Base-by-base conservation (phyloP, 495 filamentous ascomycete genomes). In the Corynascus novoguineensis region DNA sequence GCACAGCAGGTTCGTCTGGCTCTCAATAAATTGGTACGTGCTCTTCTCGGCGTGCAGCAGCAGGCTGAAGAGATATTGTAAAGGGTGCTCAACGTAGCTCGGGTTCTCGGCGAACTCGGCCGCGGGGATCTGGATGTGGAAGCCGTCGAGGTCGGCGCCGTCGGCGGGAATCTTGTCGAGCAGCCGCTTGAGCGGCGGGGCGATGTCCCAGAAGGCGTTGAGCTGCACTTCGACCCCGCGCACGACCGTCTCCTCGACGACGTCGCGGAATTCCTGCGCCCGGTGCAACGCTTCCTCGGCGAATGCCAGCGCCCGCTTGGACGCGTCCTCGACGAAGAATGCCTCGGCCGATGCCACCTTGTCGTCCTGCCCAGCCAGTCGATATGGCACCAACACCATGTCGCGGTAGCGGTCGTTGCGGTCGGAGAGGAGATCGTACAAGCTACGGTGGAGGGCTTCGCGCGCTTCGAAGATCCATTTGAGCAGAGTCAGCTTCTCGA, bases 391-490 rank as follows among this genome's bases (percentile, higher is more conserved):
- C 0, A 92, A 69, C 21, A 96, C 85, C 55, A 97, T 79, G 38
- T 83, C 79, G 64, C 86, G 85, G 71, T 97, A 98, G 37, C 86
- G 84, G 44, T 89, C 83, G 63, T 96, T 93, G 35, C 90, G 87
- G 60, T 88, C 87, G 24, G 81, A 83, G 7, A 95, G 80, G 1
- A 98, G 74, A 35, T 93, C 87, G 66, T 88, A 92, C n/a, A 88
- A 73, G 60, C 89, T 86, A 5, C 85, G 82, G 67, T 97, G 86
- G 5, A 97, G 81, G 52, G 83, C 79, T 69, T 98, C 95, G 6
- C 92, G 85, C 6, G 87, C 87, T 64, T 98, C 93, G 63, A 96
- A 97, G 27, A 97, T 86, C 93, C 93, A 98, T 65, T 98, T 98
- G 10, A 97, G 77, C 25, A 95, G 83, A 0, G 93, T 97, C 4